A percentile compares a stretch with the other conserved stretches of the same genome.
Evolutionary conservation across 139 green algal species (phyloP).

Genomic region (Chlamydomonas incerta): DNA sequence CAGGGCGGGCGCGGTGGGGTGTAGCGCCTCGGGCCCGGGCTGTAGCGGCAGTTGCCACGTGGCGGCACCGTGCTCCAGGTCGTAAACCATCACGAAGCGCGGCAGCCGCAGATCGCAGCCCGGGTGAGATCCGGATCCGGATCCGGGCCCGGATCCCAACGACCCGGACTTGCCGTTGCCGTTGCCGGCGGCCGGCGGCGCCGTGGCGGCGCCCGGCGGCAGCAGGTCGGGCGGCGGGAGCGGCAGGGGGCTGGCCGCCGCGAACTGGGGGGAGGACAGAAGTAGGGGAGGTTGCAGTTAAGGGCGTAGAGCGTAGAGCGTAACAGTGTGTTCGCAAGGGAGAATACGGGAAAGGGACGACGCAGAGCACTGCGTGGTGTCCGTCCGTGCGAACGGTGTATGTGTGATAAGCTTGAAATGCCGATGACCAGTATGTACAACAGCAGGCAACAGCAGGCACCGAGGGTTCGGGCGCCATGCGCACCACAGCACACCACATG

Average conservation of each 20-base stretch:
- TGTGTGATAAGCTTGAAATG: no score
- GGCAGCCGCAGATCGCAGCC: no score
- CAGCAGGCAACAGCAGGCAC: background rate
- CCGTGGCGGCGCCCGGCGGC: background rate
- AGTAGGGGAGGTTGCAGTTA: no score
- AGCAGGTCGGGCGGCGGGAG: background rate
- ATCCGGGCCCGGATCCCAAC: no score
- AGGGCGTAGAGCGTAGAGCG: no score
- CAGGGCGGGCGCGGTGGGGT: background rate
- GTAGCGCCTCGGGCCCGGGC: constrained; percentile 19
- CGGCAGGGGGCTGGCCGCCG: background rate
- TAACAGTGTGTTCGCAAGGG: no score
- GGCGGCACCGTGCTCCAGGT: constrained; percentile 19
- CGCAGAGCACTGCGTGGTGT: no score
- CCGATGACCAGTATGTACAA: background rate
- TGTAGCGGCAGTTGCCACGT: constrained; percentile 39
- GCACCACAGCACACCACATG: background rate
- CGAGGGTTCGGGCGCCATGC: background rate
- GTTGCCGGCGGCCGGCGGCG: background rate
- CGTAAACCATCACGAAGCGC: constrained; percentile 27
- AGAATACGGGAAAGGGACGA: no score
- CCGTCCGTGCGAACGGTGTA: no score
- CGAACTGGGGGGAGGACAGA: background rate
- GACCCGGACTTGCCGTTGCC: no score
- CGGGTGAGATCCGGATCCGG: no score